Evolutionary conservation across 805 yeast genomes (phyloP).

Genomic region (Candida nonsorbophila): DNA sequence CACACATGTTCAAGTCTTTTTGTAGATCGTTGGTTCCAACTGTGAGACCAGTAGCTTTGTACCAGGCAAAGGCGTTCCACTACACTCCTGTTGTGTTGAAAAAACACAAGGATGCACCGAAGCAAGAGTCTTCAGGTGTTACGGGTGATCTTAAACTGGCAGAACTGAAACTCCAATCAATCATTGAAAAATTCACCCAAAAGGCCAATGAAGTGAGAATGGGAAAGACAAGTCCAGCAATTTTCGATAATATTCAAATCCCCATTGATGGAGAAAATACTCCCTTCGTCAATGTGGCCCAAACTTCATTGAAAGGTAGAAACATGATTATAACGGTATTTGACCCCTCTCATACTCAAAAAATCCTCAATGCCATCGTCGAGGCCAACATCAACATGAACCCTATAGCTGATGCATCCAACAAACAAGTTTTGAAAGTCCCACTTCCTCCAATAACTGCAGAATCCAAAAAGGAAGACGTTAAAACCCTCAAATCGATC

Average conservation of each 20-base stretch:
- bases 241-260: constrained; percentile 58
- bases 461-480: constrained; percentile 54
- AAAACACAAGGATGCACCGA: neutral
- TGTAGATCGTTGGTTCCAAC: no score
- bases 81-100: no score
- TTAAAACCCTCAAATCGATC: constrained; percentile 58
- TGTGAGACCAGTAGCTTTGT: no score
- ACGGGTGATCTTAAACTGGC: constrained; percentile 29
- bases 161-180: constrained; percentile 38
- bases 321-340: constrained; percentile 75
- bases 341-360: constrained; percentile 71
- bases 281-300: constrained; percentile 62
- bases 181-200: constrained; percentile 49
- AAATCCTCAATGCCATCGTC: constrained; percentile 65
- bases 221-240: constrained; percentile 63
- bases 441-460: constrained; percentile 71
- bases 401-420: constrained; percentile 71
- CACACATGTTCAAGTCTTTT: no score
- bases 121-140: neutral
- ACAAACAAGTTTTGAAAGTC: constrained; percentile 68
- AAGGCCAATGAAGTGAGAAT: constrained; percentile 58
- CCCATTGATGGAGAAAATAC: constrained; percentile 34
- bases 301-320: constrained; percentile 65
- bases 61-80: no score
- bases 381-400: constrained; percentile 68